These are phyloP conservation scores for Magnaporthales sp. DNA, from an alignment of 2,329 filamentous ascomycete species.

Conservation along the genomic window DNA sequence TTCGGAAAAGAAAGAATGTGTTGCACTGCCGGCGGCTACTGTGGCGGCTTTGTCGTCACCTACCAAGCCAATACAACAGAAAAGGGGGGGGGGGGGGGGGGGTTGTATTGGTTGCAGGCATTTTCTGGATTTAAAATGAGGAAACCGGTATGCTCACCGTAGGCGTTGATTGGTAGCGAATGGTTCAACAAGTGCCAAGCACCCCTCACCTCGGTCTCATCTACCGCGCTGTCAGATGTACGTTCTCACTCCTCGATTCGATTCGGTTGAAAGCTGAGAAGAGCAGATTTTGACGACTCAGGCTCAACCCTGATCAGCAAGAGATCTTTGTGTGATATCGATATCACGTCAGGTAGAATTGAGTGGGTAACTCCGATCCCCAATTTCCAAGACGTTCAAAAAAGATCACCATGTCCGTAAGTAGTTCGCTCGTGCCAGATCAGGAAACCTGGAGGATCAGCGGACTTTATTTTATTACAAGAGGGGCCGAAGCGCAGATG, in stretches of 20 bases:
- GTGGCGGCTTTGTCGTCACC: not conserved
- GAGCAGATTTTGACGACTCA: not conserved
- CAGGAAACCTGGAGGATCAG: not conserved
- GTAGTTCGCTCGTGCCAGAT: not conserved
- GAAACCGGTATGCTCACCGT: not conserved
- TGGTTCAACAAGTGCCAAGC: not conserved
- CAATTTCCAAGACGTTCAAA: not conserved
- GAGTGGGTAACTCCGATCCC: not conserved
- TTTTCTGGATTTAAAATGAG: not conserved
- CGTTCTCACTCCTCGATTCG: not conserved
- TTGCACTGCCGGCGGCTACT: not conserved
- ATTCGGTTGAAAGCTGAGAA: not conserved
- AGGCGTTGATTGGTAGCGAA: not conserved
- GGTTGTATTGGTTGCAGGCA: not conserved
- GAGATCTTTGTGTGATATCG: not conserved
- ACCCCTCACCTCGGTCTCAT: not conserved
- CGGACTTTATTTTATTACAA: not conserved
- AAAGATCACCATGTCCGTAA: not conserved
- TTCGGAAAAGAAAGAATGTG: not conserved
- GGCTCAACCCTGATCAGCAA: not conserved
- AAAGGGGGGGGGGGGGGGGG: not conserved
- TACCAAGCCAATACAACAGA: not conserved
- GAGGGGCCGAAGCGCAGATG: not conserved
- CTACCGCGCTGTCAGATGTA: not conserved
- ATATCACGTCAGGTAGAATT: not conserved